A percentile compares a stretch with the other conserved stretches of the same genome.
These are phyloP conservation scores for Boletus rubescentipes DNA, from an alignment of 768 basidiomycete genomes.

Conservation along the genomic window DNA sequence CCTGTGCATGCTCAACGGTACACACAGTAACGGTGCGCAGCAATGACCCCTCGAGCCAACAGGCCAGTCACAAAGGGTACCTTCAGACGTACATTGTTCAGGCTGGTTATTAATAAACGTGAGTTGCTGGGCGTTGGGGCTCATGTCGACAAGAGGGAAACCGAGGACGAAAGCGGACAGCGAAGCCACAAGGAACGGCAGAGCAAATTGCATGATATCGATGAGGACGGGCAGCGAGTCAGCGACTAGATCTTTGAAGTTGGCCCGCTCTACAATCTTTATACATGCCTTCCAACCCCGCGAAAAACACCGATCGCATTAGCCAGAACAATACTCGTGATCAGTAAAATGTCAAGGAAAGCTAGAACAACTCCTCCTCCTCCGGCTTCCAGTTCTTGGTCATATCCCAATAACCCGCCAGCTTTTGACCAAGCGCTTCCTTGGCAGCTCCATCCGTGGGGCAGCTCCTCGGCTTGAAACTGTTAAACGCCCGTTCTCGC, in stretches of 20 bases:
- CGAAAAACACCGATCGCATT: neutral
- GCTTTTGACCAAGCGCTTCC: conserved; percentile 79
- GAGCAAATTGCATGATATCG: conserved; percentile 13
- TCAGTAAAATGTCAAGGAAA: neutral
- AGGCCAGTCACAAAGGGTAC: conserved; percentile 13
- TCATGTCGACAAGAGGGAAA: neutral
- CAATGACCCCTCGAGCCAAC: conserved; percentile 14
- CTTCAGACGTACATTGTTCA: neutral
- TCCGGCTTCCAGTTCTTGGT: conserved; percentile 88
- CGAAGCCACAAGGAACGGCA: neutral
- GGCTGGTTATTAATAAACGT: neutral
- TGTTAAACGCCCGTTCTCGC: conserved; percentile 75
- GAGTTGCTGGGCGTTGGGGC: conserved; percentile 2
- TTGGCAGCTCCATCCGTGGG: conserved; percentile 84
- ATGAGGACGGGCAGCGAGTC: neutral
- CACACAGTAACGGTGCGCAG: conserved; percentile 9
- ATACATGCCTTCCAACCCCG: conserved; percentile 10
- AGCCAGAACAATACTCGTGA: neutral
- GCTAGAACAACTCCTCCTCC: conserved; percentile 70
- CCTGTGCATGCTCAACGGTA: conserved; percentile 1
- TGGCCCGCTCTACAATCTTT: neutral
- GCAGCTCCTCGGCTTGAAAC: conserved; percentile 79
- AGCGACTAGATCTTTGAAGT: too few species aligned
- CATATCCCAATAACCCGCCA: conserved; percentile 93
- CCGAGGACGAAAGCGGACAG: conserved; percentile 1